phyloP scores from a whole-genome alignment of 257 asterid genomes.

The Solanum lignicaule region DNA sequence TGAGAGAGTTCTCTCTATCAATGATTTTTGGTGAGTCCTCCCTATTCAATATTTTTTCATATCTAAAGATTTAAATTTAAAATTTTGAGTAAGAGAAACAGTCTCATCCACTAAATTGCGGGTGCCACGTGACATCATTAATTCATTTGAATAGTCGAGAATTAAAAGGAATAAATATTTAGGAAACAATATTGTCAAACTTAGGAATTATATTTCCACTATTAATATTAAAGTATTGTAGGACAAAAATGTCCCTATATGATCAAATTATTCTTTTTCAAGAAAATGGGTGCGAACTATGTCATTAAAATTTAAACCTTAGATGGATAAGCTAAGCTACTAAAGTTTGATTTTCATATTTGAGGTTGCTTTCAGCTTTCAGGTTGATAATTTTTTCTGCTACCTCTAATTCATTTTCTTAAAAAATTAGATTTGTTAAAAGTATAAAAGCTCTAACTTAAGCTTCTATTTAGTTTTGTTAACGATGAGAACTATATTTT shows the following conservation, averaged over 20 bases:
- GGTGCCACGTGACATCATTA: no score
- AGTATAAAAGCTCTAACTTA: not conserved
- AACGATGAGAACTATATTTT: not conserved
- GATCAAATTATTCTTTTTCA: not conserved
- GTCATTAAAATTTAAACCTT: not conserved
- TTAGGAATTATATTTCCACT: not conserved
- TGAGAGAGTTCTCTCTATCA: no score
- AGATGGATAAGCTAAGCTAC: not conserved
- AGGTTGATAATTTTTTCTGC: not conserved
- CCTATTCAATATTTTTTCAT: no score
- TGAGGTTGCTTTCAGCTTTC: not conserved
- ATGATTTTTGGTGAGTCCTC: no score
- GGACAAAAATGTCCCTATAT: not conserved
- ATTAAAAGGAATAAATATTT: not conserved
- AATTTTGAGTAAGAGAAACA: no score
- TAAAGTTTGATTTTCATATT: not conserved
- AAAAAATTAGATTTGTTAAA: not conserved
- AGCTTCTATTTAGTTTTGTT: not conserved
- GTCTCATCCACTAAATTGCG: fast-evolving
- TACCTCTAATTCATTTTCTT: not conserved
- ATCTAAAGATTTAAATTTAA: no score
- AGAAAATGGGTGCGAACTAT: not conserved
- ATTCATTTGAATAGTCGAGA: not conserved
- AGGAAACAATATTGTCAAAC: not conserved
- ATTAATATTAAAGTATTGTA: not conserved